Evolutionary conservation across 257 asterid species (phyloP), one percentile per base, ranked within the genome.

Genomic region (Marsdenia floribunda): DNA sequence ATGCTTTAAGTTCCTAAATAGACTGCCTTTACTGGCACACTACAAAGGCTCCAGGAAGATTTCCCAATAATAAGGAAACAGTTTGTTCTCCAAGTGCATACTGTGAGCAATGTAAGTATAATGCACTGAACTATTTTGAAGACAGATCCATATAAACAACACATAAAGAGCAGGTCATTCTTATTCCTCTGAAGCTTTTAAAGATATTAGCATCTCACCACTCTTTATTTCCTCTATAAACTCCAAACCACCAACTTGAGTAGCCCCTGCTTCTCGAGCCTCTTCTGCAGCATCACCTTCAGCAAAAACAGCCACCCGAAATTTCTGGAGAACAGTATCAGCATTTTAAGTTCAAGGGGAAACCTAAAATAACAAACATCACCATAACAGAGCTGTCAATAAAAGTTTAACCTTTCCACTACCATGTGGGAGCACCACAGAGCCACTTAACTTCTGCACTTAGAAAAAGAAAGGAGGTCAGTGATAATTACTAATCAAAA

Each of bases 241-340:
- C 55, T 94, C 99, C n/a, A 87, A 85, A 73, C 99, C 99, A 57
- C 99, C 99, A 76, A 92, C 96, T 79, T 90, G 74, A 78, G 91
- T 90, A 64, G 99, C 99, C 73, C 99, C 97, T 9, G 99, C 96
- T 19, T 85, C 96, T 81, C 91, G 88, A 71, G 99, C 99, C 81
- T 94, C 97, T 77, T 86, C 96, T 76, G 97, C 99, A 74, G 92
- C 93, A 82, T 96, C 90, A 82, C 99, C 99, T 86, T 94, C 99
- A 64, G 99, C 98, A 86, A 94, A 94, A 76, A 87, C 98, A 86
- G 93, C 93, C 77, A 94, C 93, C 46, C 90, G 82, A 77, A 83
- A 85, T 72, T 88, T 83, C 99, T 94, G 84, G 15, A 79, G 54
- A 79, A 79, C 65, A 72, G 57, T 75, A 76, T 55, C 58, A 37